Base-by-base conservation (phyloP, 345 rosid species). In the Garcia nutans region DNA sequence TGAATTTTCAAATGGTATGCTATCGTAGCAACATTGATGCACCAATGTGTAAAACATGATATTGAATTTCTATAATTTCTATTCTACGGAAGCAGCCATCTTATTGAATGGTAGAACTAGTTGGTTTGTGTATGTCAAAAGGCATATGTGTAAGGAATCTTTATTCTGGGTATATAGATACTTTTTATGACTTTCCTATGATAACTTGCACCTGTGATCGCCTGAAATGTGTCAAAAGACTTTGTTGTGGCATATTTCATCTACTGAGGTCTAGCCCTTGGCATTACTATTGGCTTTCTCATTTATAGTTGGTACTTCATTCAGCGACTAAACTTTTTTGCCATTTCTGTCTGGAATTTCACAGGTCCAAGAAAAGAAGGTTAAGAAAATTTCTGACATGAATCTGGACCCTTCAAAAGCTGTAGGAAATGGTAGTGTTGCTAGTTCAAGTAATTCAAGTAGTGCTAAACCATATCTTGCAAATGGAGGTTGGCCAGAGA, bases 311-410 rank as follows among this genome's bases (percentile, higher is more conserved):
- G 54, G 37, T 61, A 13, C 61, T 15, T 55, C 47, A 50, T 67
- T 45, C 47, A 22, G 47, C 50, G 10, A 69, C 71, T 76, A 59
- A 20, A 80, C 42, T 49, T 80, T 28, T 42, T 61, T 74, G 22
- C 3, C 56, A 26, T 73, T 23, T 58, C 15, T 70, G 31, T 73
- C 77, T 74, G 80, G 66, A 69, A 54, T 79, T 85, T 78, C 62
- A 69, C 86, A 96, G 99, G 96, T 96, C 69, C 97, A 93, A 87
- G 98, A 96, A 82, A 93, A 92, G 91, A 92, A 91, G 93, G 86
- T 93, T 45, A 96, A 93, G 84, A 96, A 92, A 81, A 80, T 93
- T 61, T 86, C 91, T 82, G 92, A 89, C 22, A 83, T 93, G 89
- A 96, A 92, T 74, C 58, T 86, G 78, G 96, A 90, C 85, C 83